Evolutionary conservation across 2,329 filamentous ascomycete species (phyloP).

Genomic region (Rugonectria rugulosa): DNA sequence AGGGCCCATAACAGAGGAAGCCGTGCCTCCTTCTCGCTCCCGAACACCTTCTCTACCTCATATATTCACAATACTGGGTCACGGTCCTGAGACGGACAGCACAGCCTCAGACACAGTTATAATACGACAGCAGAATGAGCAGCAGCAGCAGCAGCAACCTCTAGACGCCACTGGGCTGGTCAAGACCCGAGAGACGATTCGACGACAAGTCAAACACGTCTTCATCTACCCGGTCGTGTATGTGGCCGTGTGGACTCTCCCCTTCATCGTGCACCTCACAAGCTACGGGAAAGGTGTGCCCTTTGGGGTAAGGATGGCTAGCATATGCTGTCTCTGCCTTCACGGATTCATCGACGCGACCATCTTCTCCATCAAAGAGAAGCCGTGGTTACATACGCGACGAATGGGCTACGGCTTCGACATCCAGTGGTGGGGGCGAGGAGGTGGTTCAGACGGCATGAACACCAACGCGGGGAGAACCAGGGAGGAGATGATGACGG

Average conservation of each 20-base stretch:
- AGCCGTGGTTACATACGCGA: slow-evolving; percentile 64
- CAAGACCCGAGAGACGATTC: slow-evolving; percentile 62
- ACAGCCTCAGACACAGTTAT: slow-evolving; percentile 24
- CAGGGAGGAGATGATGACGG: slow-evolving; percentile 60
- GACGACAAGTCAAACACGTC: slow-evolving; percentile 72
- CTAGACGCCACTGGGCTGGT: slow-evolving; percentile 41
- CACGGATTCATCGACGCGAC: slow-evolving; percentile 74
- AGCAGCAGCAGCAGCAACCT: slow-evolving; percentile 18
- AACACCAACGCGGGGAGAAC: slow-evolving; percentile 51
- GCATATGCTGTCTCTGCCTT: slow-evolving; percentile 65
- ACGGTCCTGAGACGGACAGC: slow-evolving; percentile 27
- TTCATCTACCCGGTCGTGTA: slow-evolving; percentile 82
- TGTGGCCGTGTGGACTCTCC: slow-evolving; percentile 74
- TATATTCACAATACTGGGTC: slow-evolving; percentile 34
- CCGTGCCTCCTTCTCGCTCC: slow-evolving; percentile 1
- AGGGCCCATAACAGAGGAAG: no score
- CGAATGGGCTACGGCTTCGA: slow-evolving; percentile 21
- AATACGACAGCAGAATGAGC: no score
- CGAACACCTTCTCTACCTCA: slow-evolving; percentile 35
- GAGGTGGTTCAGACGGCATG: slow-evolving; percentile 15
- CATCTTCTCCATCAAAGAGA: slow-evolving; percentile 74
- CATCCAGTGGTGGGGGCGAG: slow-evolving; percentile 23
- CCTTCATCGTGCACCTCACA: slow-evolving; percentile 71
- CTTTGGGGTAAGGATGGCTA: slow-evolving; percentile 62
- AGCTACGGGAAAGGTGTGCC: slow-evolving; percentile 50